Percentiles rank a stretch among this genome's conserved stretches.
Conservation (phyloP, 129 eudicot species). For the Flaveria robusta region DNA sequence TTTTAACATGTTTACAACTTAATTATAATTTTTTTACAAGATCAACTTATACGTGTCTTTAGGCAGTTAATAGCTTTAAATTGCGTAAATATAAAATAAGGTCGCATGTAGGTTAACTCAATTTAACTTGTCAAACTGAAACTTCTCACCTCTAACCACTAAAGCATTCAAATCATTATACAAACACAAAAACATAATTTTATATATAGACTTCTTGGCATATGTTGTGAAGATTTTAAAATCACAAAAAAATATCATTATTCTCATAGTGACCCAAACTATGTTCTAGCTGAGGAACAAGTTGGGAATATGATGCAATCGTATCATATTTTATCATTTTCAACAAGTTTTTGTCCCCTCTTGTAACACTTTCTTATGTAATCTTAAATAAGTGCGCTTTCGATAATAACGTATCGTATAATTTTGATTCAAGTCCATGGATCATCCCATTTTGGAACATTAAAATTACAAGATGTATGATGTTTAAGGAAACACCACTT, state of each 20-base stretch:
- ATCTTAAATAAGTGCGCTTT: neutral
- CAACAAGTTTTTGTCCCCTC: neutral
- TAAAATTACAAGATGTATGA: neutral
- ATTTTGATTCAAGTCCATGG: neutral
- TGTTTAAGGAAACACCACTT: constrained; percentile 18
- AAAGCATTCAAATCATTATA: neutral
- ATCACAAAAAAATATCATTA: neutral
- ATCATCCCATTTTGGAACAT: neutral
- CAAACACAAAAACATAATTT: neutral
- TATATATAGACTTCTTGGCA: neutral
- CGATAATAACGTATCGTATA: neutral
- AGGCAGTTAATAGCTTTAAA: too few relatives aligned
- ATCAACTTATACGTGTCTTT: too few relatives aligned
- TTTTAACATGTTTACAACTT: neutral
- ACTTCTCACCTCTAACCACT: neutral
- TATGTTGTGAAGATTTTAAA: neutral
- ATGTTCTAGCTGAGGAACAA: neutral
- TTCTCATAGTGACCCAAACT: neutral
- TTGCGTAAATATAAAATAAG: too few relatives aligned
- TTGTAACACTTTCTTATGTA: neutral
- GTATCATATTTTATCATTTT: neutral
- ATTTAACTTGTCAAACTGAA: neutral
- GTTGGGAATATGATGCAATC: neutral
- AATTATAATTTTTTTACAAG: too few relatives aligned
- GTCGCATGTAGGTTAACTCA: neutral